Percentiles rank a stretch among this genome's conserved stretches.
Evolutionary conservation across 1,284 basidiomycete genomes (phyloP).

Genomic region (Leccinum discolor): DNA sequence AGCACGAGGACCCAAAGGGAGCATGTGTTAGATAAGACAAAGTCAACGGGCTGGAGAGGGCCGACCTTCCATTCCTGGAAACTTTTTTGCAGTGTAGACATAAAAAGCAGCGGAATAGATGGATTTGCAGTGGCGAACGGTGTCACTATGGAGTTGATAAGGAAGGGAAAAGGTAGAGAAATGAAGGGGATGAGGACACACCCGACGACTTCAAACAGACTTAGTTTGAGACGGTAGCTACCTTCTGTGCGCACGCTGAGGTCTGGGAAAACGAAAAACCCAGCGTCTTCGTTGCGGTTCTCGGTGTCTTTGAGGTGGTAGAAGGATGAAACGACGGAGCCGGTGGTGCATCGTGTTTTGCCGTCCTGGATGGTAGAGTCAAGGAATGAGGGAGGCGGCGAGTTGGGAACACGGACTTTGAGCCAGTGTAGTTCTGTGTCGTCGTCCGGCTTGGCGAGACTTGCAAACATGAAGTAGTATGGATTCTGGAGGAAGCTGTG

Average conservation of each 20-base stretch:
- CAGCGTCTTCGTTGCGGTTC: constrained; percentile 80
- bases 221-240: constrained; percentile 83
- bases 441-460: constrained; percentile 83
- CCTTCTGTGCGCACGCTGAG: constrained; percentile 90
- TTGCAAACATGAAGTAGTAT: constrained; percentile 94
- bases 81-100: constrained; percentile 93
- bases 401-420: constrained; percentile 51
- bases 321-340: constrained; percentile 89
- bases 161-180: constrained; percentile 2
- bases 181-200: constrained; percentile 38
- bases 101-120: constrained; percentile 87
- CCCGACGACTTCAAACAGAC: constrained; percentile 93
- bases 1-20: constrained; percentile 13
- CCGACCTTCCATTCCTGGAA: constrained; percentile 90
- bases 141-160: constrained; percentile 50
- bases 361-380: constrained; percentile 57
- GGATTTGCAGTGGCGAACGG: constrained; percentile 86
- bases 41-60: constrained; percentile 1
- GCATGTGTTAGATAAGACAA: constrained; percentile 25
- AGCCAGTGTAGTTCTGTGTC: constrained; percentile 93
- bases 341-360: constrained; percentile 87
- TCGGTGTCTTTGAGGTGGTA: constrained; percentile 95
- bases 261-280: constrained; percentile 91
- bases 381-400: background rate
- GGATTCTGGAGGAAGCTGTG: constrained; percentile 80